Base-by-base conservation (phyloP, 495 filamentous ascomycete genomes). In the Barbatosphaeria neglecta region DNA sequence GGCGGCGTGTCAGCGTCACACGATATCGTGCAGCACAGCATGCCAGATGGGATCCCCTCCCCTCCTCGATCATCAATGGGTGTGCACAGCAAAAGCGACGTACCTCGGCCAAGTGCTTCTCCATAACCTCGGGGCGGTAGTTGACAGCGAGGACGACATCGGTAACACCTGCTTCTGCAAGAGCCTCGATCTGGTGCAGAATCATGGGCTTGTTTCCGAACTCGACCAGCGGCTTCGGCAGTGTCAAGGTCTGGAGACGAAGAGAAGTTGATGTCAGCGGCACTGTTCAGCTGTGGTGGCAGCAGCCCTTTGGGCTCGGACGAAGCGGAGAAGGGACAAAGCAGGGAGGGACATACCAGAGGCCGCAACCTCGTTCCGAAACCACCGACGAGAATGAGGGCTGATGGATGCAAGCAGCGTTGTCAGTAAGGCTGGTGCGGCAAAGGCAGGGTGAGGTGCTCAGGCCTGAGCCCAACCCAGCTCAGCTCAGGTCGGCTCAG, bases 171-270 rank as follows among this genome's bases (percentile, higher is more conserved):
- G 90, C 92, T 51, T 85, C 86, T 53, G 93, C 92, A 56, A 98
- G 73, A 55, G 86, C 86, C 69, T 97, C 90, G 55, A 98, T 85
- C 67, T 98, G 92, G 73, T 98, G 92, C 51, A 92, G 75, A 69
- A 98, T 98, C 92, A 98, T 98, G 55, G 90, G 92, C 64, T 87
- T 88, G 75, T 98, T 98, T 55, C 80, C 90, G 65, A 98, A 98
- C 70, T 98, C 92, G 58, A 98, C 92, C 54, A 98, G 74, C 38
- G 92, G 92, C 66, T 98, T 98, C 20, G 92, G 92, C 52, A 96
- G 84, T 37, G 92, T 97, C 58, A 98, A 78, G 46, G 92, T 98
- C 90, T 96, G 43, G 39, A 41, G 44, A 28, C 20, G 40, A 37
- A 15, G 51, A n/a, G n/a, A n/a, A n/a, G 63, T 59, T 66, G 61